Evolutionary conservation across 2,329 filamentous ascomycete genomes (phyloP).

Genomic region (Fusarium chuoi): DNA sequence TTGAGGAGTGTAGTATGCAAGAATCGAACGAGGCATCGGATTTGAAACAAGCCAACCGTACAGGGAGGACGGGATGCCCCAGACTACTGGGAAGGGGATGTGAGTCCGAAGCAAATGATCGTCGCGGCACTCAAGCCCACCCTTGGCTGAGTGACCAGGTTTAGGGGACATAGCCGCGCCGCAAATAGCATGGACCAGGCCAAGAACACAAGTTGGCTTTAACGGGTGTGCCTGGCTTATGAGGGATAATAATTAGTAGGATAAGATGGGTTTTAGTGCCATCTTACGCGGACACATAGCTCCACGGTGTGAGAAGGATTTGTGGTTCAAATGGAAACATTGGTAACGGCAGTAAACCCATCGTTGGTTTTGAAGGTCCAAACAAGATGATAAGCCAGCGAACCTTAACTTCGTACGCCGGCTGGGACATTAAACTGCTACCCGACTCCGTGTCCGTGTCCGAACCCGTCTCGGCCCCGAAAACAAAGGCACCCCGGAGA

Average conservation of each 20-base stretch:
- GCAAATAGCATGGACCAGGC: constrained; percentile 40
- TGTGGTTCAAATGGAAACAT: not conserved
- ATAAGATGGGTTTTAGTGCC: not conserved
- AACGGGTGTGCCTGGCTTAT: not conserved
- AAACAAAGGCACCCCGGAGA: constrained; percentile 11
- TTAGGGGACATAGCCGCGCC: constrained; percentile 42
- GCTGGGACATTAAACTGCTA: constrained; percentile 2
- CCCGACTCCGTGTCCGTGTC: constrained; percentile 1
- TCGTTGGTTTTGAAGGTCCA: not conserved
- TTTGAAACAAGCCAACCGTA: constrained; percentile 40
- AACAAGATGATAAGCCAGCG: not conserved
- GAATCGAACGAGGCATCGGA: constrained; percentile 43
- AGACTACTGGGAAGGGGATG: constrained; percentile 40
- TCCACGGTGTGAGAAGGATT: not conserved
- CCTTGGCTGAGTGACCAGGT: constrained; percentile 18
- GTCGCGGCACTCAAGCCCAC: constrained; percentile 43
- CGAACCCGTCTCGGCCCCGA: constrained; percentile 22
- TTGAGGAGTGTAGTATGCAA: constrained; percentile 38
- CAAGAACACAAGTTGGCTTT: not conserved
- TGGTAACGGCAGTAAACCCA: not conserved
- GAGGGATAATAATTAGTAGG: not conserved
- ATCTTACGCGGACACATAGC: not conserved
- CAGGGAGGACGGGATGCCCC: constrained; percentile 43
- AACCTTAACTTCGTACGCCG: not conserved
- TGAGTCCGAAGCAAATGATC: constrained; percentile 42